Evolutionary conservation across 2,329 filamentous ascomycete genomes (phyloP).

Genomic region (Aspergillus fumigatus): DNA sequence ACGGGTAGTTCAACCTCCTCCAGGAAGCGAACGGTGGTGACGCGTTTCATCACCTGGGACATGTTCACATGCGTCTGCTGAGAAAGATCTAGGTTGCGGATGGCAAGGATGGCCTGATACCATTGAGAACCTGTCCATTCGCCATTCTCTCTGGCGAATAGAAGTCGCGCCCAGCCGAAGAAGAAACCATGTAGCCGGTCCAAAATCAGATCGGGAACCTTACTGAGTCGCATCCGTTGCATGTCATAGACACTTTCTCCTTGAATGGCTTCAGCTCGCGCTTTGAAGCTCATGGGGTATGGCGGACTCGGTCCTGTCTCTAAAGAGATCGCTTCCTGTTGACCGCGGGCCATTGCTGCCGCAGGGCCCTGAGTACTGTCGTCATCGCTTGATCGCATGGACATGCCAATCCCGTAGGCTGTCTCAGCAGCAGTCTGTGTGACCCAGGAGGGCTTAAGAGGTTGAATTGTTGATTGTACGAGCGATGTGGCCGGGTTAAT

Average conservation of each 20-base stretch:
- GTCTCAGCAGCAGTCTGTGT: slow-evolving; percentile 28
- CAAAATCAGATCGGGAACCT: slow-evolving; percentile 50
- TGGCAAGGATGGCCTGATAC: slow-evolving; percentile 56
- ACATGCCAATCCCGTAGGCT: slow-evolving; percentile 19
- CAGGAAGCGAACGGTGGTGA: slow-evolving; percentile 34
- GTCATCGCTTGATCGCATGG: not conserved
- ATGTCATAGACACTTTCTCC: slow-evolving; percentile 41
- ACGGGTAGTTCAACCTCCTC: slow-evolving; percentile 15
- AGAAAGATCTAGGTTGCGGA: slow-evolving; percentile 43
- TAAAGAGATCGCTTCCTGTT: slow-evolving; percentile 7
- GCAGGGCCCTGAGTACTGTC: not conserved
- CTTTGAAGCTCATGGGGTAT: slow-evolving; percentile 26
- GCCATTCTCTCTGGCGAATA: slow-evolving; percentile 29
- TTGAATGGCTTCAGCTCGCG: slow-evolving; percentile 43
- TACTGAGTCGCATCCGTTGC: slow-evolving; percentile 53
- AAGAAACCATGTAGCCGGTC: slow-evolving; percentile 58
- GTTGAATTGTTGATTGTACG: slow-evolving; percentile 23
- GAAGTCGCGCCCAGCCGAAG: slow-evolving; percentile 57
- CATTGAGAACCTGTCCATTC: slow-evolving; percentile 43
- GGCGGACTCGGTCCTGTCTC: slow-evolving; percentile 31
- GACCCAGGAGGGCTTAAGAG: slow-evolving; percentile 26
- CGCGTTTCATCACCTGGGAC: slow-evolving; percentile 48
- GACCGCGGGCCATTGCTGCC: not conserved
- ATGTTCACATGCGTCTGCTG: slow-evolving; percentile 45
- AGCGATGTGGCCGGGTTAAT: slow-evolving; percentile 20